A percentile compares a stretch with the other conserved stretches of the same genome.
These are phyloP conservation scores for Neonectria punicea DNA, from an alignment of 2,329 filamentous ascomycete species.

Conservation along the genomic window DNA sequence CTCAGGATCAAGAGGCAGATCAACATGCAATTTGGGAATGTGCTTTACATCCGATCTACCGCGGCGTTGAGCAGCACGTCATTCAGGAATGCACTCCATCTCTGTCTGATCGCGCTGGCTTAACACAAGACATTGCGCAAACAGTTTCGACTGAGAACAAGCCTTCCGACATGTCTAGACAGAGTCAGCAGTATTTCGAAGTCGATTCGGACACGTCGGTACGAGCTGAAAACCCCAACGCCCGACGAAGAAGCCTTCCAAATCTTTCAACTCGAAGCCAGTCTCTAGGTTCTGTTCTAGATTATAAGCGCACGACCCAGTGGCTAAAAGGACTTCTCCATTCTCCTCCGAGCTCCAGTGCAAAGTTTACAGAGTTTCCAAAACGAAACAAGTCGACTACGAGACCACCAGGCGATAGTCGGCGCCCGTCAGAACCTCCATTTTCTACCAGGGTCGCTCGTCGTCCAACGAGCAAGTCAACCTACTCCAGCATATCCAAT, in stretches of 20 bases:
- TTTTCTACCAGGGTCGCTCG: constrained; percentile 31
- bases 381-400: constrained; percentile 22
- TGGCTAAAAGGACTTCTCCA: constrained; percentile 49
- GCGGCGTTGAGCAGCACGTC: background rate
- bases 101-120: background rate
- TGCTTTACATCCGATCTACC: constrained; percentile 16
- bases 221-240: background rate
- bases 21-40: constrained; percentile 13
- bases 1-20: background rate
- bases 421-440: constrained; percentile 38
- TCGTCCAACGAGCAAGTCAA: constrained; percentile 29
- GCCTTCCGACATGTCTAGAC: background rate
- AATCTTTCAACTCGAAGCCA: constrained; percentile 33
- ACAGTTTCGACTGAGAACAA: background rate
- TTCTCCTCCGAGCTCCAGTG: constrained; percentile 38
- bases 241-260: constrained; percentile 6
- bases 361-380: constrained; percentile 45
- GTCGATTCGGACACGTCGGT: constrained; percentile 17
- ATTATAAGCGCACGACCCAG: constrained; percentile 47
- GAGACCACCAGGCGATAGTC: constrained; percentile 24
- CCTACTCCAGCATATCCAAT: constrained; percentile 34
- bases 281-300: constrained; percentile 44
- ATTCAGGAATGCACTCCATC: background rate
- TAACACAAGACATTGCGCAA: background rate
- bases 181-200: constrained; percentile 6